A percentile compares a stretch with the other conserved stretches of the same genome.
These are phyloP conservation scores for Heterobasidion parviporum DNA, from an alignment of 1,284 basidiomycete genomes.

Conservation along the genomic window DNA sequence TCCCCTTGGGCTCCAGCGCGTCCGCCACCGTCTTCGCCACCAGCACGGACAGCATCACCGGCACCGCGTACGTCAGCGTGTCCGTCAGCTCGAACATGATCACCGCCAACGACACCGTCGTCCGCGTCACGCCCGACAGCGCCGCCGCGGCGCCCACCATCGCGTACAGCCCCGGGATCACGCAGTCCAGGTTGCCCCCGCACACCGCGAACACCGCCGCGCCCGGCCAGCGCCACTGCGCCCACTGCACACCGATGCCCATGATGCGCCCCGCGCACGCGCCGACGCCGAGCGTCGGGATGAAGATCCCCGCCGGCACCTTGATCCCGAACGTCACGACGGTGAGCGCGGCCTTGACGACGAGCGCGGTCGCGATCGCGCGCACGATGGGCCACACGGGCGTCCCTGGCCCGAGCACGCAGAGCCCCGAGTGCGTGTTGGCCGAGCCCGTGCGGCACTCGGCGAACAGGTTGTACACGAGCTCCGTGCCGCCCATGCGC, in stretches of 20 bases:
- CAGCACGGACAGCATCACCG: conserved; percentile 86
- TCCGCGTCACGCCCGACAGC: conserved; percentile 83
- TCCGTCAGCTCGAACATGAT: conserved; percentile 98
- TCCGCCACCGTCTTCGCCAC: conserved; percentile 93
- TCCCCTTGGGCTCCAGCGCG: conserved; percentile 87
- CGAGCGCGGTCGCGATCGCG: conserved; percentile 65
- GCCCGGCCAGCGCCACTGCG: conserved; percentile 63
- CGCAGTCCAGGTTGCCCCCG: conserved; percentile 55
- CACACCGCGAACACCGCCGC: conserved; percentile 61
- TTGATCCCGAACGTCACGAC: conserved; percentile 94
- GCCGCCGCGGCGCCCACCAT: conserved; percentile 90
- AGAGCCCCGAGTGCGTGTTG: conserved; percentile 63
- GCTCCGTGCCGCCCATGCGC: conserved; percentile 91
- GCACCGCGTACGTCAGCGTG: conserved; percentile 90
- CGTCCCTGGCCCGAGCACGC: conserved; percentile 56
- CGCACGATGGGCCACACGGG: conserved; percentile 62
- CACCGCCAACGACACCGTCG: conserved; percentile 89
- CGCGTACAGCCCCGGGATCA: conserved; percentile 83
- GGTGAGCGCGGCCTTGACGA: conserved; percentile 80
- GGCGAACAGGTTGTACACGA: conserved; percentile 86
- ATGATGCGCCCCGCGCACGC: conserved; percentile 90
- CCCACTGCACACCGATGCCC: conserved; percentile 78
- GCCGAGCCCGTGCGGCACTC: conserved; percentile 61
- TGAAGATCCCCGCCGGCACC: conserved; percentile 93
- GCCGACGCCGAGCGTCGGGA: conserved; percentile 95